Percentiles rank a stretch among this genome's conserved stretches.
Evolutionary conservation across 2,329 filamentous ascomycete species (phyloP).

Genomic region (Fusarium sp.): DNA sequence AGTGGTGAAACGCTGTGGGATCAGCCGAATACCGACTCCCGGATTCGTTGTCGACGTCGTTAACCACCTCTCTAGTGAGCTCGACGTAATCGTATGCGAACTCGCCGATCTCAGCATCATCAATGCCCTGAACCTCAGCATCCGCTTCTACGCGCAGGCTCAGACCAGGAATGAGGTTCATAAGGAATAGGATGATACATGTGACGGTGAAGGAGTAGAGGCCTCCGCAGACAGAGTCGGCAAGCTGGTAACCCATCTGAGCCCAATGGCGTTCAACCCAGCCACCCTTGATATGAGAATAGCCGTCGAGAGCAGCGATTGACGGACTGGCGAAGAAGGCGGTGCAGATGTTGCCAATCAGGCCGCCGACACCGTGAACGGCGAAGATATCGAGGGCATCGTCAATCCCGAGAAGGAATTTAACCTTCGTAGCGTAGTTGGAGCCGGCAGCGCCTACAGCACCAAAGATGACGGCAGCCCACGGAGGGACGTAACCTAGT

Average conservation of each 20-base stretch:
- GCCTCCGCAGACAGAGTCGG: slow-evolving; percentile 83
- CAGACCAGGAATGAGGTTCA: slow-evolving; percentile 84
- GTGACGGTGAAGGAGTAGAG: slow-evolving; percentile 85
- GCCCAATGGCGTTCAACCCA: slow-evolving; percentile 89
- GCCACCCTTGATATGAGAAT: slow-evolving; percentile 77
- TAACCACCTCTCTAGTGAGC: slow-evolving; percentile 73
- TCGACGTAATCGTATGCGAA: slow-evolving; percentile 97
- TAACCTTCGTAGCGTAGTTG: slow-evolving; percentile 93
- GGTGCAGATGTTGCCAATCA: slow-evolving; percentile 85
- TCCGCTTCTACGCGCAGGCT: slow-evolving; percentile 82
- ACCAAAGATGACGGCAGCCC: slow-evolving; percentile 86
- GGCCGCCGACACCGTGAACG: slow-evolving; percentile 82
- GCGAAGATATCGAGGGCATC: slow-evolving; percentile 92
- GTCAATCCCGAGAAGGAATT: slow-evolving; percentile 85
- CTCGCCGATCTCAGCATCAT: slow-evolving; percentile 92
- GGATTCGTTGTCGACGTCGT: slow-evolving; percentile 62
- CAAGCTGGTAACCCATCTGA: slow-evolving; percentile 87
- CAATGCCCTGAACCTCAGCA: slow-evolving; percentile 86
- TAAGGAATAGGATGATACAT: slow-evolving; percentile 83
- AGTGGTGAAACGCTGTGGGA: slow-evolving; percentile 58
- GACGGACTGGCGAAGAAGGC: slow-evolving; percentile 88
- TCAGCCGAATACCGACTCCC: slow-evolving; percentile 62
- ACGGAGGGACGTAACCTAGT: slow-evolving; percentile 81
- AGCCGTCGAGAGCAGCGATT: slow-evolving; percentile 85
- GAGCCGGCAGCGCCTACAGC: slow-evolving; percentile 82